Evolutionary conservation across 805 yeast genomes (phyloP), one percentile per base, ranked within the genome.

Genomic region (Lachancea mirantina): DNA sequence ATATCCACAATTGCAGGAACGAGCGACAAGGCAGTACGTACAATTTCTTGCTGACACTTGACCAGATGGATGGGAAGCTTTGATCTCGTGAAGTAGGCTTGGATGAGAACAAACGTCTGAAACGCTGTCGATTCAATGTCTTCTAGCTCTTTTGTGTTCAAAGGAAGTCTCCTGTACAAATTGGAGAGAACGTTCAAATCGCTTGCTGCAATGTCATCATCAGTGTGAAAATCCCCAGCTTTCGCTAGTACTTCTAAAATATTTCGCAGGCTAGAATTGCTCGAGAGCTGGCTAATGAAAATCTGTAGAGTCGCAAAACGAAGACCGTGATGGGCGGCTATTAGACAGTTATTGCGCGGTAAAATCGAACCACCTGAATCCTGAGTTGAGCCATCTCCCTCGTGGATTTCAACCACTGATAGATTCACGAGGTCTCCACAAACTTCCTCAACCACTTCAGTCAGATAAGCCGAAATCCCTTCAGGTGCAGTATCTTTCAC

Each of bases 391-490:
- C 48, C 55, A 4, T 48, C 62, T 6, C 61, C 67, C 10, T 26
- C 40, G 2, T 55, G 63, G 1, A 78, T 41, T 41, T 79, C 87
- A 26, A 92, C 66, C 37, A 88, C 49, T 19, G 74, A 74, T 1
- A 76, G 71, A 1, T 73, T 73, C 11, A 55, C 52, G 26, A 92
- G 62, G 14, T 84, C 94, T 19, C 66, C 67, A 41, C 89, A 49
- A 0, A 84, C 66, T 5, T 59, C 62, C 50, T 92, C 97, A 8
- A 89, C 80, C 8, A 85, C 51, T 28, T 87, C 96, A 0, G 96
- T 87, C 25, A 92, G 59, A 54, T 68, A 84, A 34, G 81, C 88
- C 2, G 94, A 84, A 5, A 89, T 55, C 0, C 94, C 94, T 19
- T 69, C 57, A 26, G 74, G 74, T 1, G 82, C 61, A 3, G 68